Base-by-base conservation (phyloP, 1,284 basidiomycete genomes). In the Ceratobasidium theobromae region DNA sequence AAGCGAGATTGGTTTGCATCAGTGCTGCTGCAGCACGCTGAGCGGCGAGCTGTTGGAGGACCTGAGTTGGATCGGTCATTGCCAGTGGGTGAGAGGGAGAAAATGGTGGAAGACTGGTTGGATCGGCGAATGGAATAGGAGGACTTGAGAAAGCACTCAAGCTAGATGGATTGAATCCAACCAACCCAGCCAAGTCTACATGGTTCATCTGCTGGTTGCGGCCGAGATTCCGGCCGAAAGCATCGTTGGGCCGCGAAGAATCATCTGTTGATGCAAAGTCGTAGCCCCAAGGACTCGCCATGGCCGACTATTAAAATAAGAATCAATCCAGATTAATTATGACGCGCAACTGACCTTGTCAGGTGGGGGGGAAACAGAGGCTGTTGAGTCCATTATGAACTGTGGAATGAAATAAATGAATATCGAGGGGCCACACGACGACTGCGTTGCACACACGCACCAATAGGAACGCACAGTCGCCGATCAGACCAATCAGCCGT, bases 61-160 rank as follows among this genome's bases (percentile, higher is more conserved):
- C 28, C 8, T 58, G 55, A 14, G 41, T 58, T 33, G 55, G 55
- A n/a, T 58, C 55, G 40, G 55, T 43, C 55, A 58, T 46, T 5
- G 55, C 55, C 3, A 58, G 43, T 28, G 55, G 55, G 23, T 58
- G 55, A 11, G 40, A 21, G 3, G 55, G 55, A 4, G 55, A 43
- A 41, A 58, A 58, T 2, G 27, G 14, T 1, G 55, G 55, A 27
- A 58, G 6, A 43, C 28, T 58, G 27, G 40, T 25, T 3, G 55
- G 28, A 35, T 58, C 55, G 3, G 41, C 41, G 43, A 58, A 58
- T 14, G 55, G 30, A 30, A 58, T 30, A 4, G 55, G 43, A 3
- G 55, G 55, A 30, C 55, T 58, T 16, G 41, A 43, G 21, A 58
- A 58, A 3, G 55, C 43, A 16, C 54, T 40, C 18, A 58, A 6